Percentiles rank a stretch among this genome's conserved stretches.
These are phyloP conservation scores for Cordyceps farinosa DNA, from an alignment of 2,329 filamentous ascomycete genomes.

Conservation along the genomic window DNA sequence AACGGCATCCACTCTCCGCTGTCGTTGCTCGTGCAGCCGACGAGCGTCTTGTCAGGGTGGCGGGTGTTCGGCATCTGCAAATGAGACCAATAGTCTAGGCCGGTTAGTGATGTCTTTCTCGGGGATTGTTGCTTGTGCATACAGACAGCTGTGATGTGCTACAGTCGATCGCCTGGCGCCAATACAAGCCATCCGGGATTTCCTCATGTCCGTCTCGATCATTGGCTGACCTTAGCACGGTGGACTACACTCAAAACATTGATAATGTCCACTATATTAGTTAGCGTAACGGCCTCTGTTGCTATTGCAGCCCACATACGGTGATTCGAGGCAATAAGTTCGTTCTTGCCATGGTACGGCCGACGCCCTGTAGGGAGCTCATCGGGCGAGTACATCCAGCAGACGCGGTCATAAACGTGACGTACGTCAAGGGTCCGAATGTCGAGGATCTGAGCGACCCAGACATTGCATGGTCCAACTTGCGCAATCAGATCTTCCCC, in stretches of 20 bases:
- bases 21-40: not conserved
- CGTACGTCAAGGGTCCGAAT: not conserved
- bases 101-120: not conserved
- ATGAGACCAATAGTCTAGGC: not conserved
- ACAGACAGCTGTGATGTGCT: not conserved
- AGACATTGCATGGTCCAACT: not conserved
- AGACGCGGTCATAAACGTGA: not conserved
- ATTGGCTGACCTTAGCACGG: not conserved
- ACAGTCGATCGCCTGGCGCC: not conserved
- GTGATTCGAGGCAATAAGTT: not conserved
- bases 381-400: not conserved
- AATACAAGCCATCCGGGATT: not conserved
- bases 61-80: not conserved
- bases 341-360: not conserved
- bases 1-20: not conserved
- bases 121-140: too few species aligned
- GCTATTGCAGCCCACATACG: not conserved
- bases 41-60: not conserved
- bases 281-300: not conserved
- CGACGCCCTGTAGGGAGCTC: not conserved
- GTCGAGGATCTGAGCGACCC: not conserved
- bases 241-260: not conserved
- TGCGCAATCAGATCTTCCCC: not conserved
- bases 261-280: not conserved
- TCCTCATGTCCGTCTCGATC: not conserved